A percentile compares a stretch with the other conserved stretches of the same genome.
These are phyloP conservation scores for Polyporus arcularius DNA, from an alignment of 768 basidiomycete species.

Conservation along the genomic window DNA sequence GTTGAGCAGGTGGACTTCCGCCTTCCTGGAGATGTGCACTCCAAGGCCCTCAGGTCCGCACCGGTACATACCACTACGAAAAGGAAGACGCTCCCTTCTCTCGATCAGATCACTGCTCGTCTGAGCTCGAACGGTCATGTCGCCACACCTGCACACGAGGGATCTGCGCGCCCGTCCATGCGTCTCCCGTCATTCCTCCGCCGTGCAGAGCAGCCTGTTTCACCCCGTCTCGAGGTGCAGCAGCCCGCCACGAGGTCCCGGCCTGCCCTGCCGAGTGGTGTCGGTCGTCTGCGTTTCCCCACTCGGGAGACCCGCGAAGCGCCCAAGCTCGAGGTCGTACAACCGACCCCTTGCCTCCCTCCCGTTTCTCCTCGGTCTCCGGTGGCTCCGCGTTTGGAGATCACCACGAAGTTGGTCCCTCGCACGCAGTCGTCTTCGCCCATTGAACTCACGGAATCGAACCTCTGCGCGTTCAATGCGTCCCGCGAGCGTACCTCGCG, in stretches of 20 bases:
- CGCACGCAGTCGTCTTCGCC: constrained; percentile 44
- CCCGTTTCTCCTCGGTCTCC: constrained; percentile 39
- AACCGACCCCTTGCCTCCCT: constrained; percentile 31
- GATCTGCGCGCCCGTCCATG: constrained; percentile 24
- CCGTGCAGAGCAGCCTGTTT: constrained; percentile 1
- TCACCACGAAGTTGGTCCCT: constrained; percentile 52
- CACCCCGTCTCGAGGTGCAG: neutral
- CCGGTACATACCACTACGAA: constrained; percentile 12
- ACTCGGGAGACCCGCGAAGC: constrained; percentile 20
- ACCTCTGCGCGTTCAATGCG: constrained; percentile 51
- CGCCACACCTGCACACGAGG: constrained; percentile 25
- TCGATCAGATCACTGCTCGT: constrained; percentile 76
- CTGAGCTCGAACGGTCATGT: constrained; percentile 44
- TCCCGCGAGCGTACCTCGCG: constrained; percentile 55
- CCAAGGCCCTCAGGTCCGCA: constrained; percentile 22
- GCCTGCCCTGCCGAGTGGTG: constrained; percentile 21
- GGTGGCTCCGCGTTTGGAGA: constrained; percentile 42
- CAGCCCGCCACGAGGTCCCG: constrained; percentile 13
- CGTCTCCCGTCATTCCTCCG: constrained; percentile 39
- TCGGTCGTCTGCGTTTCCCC: constrained; percentile 32
- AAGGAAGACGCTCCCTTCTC: constrained; percentile 54
- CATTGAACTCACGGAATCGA: constrained; percentile 52
- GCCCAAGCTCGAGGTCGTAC: constrained; percentile 23
- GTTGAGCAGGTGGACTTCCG: constrained; percentile 71
- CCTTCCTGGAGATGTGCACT: constrained; percentile 30